Evolutionary conservation across 2,329 filamentous ascomycete species (phyloP).

Genomic region (Colletotrichum tropicicola): DNA sequence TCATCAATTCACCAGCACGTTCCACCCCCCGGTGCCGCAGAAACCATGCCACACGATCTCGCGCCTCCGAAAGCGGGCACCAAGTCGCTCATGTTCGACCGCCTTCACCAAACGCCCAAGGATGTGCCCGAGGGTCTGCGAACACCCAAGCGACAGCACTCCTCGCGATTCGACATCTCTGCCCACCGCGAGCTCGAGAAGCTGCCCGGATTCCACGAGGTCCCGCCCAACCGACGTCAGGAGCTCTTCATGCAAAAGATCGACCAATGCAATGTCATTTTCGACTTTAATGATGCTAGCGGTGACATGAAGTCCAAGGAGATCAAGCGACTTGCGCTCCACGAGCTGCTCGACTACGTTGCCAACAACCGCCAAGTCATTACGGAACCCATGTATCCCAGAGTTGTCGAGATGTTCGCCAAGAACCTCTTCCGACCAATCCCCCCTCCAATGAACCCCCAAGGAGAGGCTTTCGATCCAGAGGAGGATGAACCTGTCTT

Average conservation of each 20-base stretch:
- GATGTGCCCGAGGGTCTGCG: slow-evolving; percentile 95
- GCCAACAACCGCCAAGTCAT: slow-evolving; percentile 99
- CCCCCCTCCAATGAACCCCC: slow-evolving; percentile 95
- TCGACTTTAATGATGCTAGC: slow-evolving; percentile 98
- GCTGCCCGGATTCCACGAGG: slow-evolving; percentile 96
- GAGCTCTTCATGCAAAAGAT: slow-evolving; percentile 99
- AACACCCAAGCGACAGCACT: slow-evolving; percentile 96
- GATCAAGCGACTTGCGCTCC: slow-evolving; percentile 95
- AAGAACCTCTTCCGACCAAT: slow-evolving; percentile 99
- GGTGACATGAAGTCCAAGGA: slow-evolving; percentile 99
- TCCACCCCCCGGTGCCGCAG: slow-evolving; percentile 89
- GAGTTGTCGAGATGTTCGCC: slow-evolving; percentile 98
- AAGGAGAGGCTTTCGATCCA: slow-evolving; percentile 97
- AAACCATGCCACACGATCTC: slow-evolving; percentile 98
- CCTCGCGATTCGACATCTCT: slow-evolving; percentile 97
- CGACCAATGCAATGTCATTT: slow-evolving; percentile 99
- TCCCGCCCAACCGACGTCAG: slow-evolving; percentile 91
- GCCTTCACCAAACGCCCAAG: slow-evolving; percentile 92
- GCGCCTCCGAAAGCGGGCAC: slow-evolving; percentile 91
- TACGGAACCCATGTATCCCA: slow-evolving; percentile 98
- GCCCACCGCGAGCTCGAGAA: slow-evolving; percentile 97
- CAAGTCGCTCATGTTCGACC: slow-evolving; percentile 89
- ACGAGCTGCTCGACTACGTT: slow-evolving; percentile 97
- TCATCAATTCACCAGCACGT: slow-evolving; percentile 70
- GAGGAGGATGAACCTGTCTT: slow-evolving; percentile 98